phyloP scores from a whole-genome alignment of 1,139 yeast genomes.

The Suhomyces bolitotheri region DNA sequence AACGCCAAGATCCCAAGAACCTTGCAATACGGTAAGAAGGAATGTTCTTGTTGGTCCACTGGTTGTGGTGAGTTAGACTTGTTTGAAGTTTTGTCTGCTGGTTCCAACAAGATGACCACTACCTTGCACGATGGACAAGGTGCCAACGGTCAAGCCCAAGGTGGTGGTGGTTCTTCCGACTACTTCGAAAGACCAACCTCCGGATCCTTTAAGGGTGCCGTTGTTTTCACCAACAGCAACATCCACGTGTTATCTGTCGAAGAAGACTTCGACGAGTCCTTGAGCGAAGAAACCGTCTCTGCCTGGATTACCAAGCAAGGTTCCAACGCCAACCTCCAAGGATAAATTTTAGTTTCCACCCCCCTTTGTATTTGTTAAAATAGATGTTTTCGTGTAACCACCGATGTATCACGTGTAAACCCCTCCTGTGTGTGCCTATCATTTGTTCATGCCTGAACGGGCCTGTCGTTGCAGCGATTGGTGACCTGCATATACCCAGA shows the following conservation, averaged over 20 bases:
- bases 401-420: too few species aligned
- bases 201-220: slow-evolving; percentile 86
- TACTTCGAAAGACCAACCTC: slow-evolving; percentile 82
- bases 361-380: slow-evolving; percentile 4
- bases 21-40: slow-evolving; percentile 61
- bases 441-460: too few species aligned
- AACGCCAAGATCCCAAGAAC: slow-evolving; percentile 81
- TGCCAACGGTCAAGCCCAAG: slow-evolving; percentile 43
- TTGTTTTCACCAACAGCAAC: slow-evolving; percentile 56
- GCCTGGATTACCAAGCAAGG: slow-evolving; percentile 57
- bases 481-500: neutral
- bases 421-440: too few species aligned
- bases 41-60: slow-evolving; percentile 74
- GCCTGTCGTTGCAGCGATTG: too few species aligned
- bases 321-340: slow-evolving; percentile 38
- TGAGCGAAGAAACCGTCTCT: slow-evolving; percentile 54
- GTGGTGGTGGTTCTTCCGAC: slow-evolving; percentile 89
- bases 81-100: slow-evolving; percentile 68
- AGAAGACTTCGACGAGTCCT: slow-evolving; percentile 54
- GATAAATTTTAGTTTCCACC: neutral
- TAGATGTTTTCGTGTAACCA: slow-evolving; percentile 10
- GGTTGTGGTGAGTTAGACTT: slow-evolving; percentile 86
- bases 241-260: slow-evolving; percentile 63
- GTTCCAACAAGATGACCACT: slow-evolving; percentile 71
- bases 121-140: slow-evolving; percentile 92